Conservation (phyloP, 768 basidiomycete genomes). For the Phylloporus sp. region DNA sequence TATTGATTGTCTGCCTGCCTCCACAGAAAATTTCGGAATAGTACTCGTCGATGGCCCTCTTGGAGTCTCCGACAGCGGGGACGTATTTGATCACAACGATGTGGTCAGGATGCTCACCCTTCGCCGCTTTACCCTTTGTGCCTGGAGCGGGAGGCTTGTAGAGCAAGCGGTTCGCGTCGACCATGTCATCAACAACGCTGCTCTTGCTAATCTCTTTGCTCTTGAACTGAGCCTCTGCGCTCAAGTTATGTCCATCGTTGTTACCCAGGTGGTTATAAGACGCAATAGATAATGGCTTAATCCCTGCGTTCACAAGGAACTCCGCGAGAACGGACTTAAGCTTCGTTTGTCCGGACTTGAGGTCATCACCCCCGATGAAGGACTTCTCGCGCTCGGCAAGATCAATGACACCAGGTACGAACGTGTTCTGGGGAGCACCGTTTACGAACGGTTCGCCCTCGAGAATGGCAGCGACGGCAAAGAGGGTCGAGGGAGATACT, state of each 20-base stretch:
- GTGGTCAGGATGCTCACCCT: slow-evolving; percentile 98
- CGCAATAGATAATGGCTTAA: slow-evolving; percentile 95
- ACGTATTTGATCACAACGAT: slow-evolving; percentile 97
- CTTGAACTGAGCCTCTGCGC: slow-evolving; percentile 89
- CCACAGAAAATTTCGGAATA: slow-evolving; percentile 98
- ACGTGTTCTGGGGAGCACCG: slow-evolving; percentile 98
- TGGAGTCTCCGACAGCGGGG: slow-evolving; percentile 94
- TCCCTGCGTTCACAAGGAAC: slow-evolving; percentile 97
- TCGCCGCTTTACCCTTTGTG: slow-evolving; percentile 53
- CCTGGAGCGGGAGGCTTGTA: slow-evolving; percentile 76
- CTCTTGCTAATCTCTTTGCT: slow-evolving; percentile 99
- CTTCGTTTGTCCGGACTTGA: slow-evolving; percentile 97
- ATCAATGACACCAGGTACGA: slow-evolving; percentile 90
- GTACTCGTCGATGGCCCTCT: slow-evolving; percentile 99
- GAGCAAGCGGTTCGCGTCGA: slow-evolving; percentile 80
- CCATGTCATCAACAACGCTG: slow-evolving; percentile 98
- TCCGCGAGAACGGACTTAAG: slow-evolving; percentile 96
- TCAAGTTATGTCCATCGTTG: slow-evolving; percentile 93
- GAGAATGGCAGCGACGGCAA: slow-evolving; percentile 93
- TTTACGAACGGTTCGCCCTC: slow-evolving; percentile 96
- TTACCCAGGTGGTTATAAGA: slow-evolving; percentile 99
- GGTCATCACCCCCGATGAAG: slow-evolving; percentile 97
- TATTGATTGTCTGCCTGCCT: slow-evolving; percentile 89
- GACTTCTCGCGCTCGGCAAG: slow-evolving; percentile 86
- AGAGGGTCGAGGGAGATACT: slow-evolving; percentile 94